Conservation (phyloP, 306 rosid genomes). For the Cyclanthera cordifolia region DNA sequence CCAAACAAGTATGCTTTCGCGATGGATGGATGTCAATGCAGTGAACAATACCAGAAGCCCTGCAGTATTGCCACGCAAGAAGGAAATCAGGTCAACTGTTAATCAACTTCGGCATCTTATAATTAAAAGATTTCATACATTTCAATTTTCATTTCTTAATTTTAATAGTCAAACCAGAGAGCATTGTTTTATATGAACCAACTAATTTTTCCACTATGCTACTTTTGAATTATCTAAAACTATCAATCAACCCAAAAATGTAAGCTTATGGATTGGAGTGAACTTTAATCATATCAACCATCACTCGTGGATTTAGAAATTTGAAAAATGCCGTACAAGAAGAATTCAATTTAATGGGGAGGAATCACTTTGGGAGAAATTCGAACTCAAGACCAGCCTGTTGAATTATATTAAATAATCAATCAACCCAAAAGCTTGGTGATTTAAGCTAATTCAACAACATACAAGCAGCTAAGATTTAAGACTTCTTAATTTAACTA, state of each 20-base stretch:
- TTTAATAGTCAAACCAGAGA: not conserved
- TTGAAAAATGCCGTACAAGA: no score
- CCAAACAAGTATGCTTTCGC: conserved; percentile 83
- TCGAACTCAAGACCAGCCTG: no score
- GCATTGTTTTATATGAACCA: not conserved
- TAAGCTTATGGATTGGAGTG: no score
- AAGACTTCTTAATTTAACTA: not conserved
- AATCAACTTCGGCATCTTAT: not conserved
- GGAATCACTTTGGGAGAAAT: no score
- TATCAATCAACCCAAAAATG: no score
- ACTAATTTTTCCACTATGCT: not conserved
- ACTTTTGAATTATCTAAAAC: no score
- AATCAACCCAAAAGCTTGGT: no score
- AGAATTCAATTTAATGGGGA: no score
- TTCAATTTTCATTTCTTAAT: not conserved
- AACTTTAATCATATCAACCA: no score
- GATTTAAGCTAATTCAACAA: no score
- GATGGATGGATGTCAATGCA: conserved; percentile 86
- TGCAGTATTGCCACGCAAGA: conserved; percentile 27
- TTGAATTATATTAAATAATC: no score
- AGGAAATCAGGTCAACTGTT: not conserved
- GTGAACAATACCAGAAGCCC: conserved; percentile 83
- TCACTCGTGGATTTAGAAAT: no score
- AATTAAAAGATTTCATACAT: not conserved
- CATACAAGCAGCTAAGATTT: not conserved